Percentiles rank a stretch among this genome's conserved stretches.
Conservation (phyloP, 2,329 filamentous ascomycete genomes). For the Penicillium sclerotiorum region DNA sequence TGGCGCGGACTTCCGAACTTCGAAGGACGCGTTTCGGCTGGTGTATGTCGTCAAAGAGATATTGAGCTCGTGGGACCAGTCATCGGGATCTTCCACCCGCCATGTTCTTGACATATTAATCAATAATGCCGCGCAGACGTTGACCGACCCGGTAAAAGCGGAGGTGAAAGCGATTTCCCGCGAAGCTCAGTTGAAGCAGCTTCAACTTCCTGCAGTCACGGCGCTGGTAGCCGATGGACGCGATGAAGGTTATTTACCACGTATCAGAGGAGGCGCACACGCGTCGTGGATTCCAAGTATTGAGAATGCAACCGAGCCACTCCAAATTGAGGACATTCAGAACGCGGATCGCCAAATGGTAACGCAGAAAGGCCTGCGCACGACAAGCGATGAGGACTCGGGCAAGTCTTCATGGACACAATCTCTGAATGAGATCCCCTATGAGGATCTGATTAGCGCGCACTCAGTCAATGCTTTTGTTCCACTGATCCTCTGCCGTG, state of each 20-base stretch:
- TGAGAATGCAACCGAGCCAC: constrained; percentile 31
- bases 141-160: constrained; percentile 37
- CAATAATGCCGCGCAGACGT: constrained; percentile 45
- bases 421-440: constrained; percentile 40
- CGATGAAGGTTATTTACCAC: constrained; percentile 11
- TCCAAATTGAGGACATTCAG: constrained; percentile 16
- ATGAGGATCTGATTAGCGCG: constrained; percentile 43
- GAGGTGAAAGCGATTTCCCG: constrained; percentile 32
- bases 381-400: neutral
- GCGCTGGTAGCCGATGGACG: neutral
- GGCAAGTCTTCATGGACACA: constrained; percentile 40
- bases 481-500: constrained; percentile 42
- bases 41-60: constrained; percentile 24
- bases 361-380: constrained; percentile 17
- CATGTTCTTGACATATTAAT: constrained; percentile 36
- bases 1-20: constrained; percentile 38
- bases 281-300: constrained; percentile 21
- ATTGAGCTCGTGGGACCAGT: constrained; percentile 22
- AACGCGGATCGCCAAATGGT: neutral
- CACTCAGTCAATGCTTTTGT: constrained; percentile 44
- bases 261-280: constrained; percentile 18
- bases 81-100: neutral
- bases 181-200: constrained; percentile 24
- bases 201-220: neutral
- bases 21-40: constrained; percentile 35